A percentile compares a stretch with the other conserved stretches of the same genome.
Conservation (phyloP, 768 basidiomycete genomes). For the Russula vinacea region DNA sequence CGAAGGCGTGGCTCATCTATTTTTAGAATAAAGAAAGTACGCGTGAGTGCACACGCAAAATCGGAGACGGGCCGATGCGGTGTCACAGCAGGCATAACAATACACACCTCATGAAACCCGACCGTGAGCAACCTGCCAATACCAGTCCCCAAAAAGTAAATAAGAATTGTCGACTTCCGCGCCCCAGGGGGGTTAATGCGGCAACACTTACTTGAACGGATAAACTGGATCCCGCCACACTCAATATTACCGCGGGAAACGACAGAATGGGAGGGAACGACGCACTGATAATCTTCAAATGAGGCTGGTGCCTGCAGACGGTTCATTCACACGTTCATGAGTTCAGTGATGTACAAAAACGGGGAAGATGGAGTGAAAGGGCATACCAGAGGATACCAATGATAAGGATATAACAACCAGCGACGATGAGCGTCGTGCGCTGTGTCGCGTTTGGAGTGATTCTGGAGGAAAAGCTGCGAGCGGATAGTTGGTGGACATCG, state of each 20-base stretch:
- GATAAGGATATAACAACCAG: conserved; percentile 65
- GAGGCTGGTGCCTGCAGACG: conserved; percentile 66
- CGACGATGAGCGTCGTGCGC: conserved; percentile 72
- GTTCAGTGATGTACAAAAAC: not conserved
- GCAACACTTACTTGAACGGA: conserved; percentile 69
- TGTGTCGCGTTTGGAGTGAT: conserved; percentile 72
- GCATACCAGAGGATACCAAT: conserved; percentile 81
- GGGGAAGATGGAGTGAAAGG: not conserved
- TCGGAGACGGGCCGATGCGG: no score
- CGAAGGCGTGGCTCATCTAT: conserved; percentile 83
- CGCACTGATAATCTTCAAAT: conserved; percentile 70
- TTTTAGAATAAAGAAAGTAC: no score
- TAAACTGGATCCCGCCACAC: conserved; percentile 56
- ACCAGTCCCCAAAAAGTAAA: no score
- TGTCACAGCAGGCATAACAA: not conserved
- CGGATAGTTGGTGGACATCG: conserved; percentile 10
- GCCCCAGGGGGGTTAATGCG: no score
- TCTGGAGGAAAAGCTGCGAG: conserved; percentile 33
- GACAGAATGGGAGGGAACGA: conserved; percentile 25
- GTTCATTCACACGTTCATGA: not conserved
- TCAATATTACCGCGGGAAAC: not conserved
- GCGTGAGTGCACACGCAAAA: not conserved
- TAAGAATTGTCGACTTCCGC: no score
- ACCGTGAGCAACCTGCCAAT: conserved; percentile 68
- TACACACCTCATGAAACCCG: conserved; percentile 79